Base-by-base conservation (phyloP, 148 eudicot species). In the Rhododendron henanense region DNA sequence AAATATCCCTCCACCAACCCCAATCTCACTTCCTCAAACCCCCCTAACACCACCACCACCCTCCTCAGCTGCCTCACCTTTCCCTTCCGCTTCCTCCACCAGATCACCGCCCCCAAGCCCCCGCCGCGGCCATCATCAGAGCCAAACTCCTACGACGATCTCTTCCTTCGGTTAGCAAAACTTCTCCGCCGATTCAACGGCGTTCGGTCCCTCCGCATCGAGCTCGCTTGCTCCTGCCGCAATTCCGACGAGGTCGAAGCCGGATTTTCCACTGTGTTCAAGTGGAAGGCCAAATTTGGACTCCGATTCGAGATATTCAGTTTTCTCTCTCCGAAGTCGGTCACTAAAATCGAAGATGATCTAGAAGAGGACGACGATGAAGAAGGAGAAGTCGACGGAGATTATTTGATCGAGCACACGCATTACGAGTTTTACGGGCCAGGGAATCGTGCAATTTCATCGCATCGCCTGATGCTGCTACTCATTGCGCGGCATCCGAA, bases 81-180 rank as follows among this genome's bases (percentile, higher is more conserved):
- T 19, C 80, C 53, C 80, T 44, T 77, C 51, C 80, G 80, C 19
- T 77, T 77, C 53, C 6, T 77, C 51, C 15, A 45, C 81, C 81
- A 78, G 25, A 78, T 78, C 81, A 4, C n/a, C 35, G 28, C 16
- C 81, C 81, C 55, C 45, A 15, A 10, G 10, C 35, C n/a, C 14
- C 47, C 31, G 6, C 8, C 33, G 3, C 51, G 5, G 23, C 59
- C 25, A 10, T 13, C 16, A 51, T 51, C 15, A 13, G 15, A 11
- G n/a, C 57, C 4, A 31, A 5, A 23, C 9, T 79, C 25, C 45
- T 1, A 47, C 33, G 81, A 47, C 37, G 57, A 44, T n/a, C 15
- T 47, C 5, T 79, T 79, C 33, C 35, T 10, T n/a, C 59, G 7
- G 21, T 16, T 47, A 16, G 10, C 1, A 19, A 19, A 23, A 6